Percentiles rank a stretch among this genome's conserved stretches.
phyloP scores from a whole-genome alignment of 108 stramenopile species.

The Pinguiococcus pyrenoidosus region DNA sequence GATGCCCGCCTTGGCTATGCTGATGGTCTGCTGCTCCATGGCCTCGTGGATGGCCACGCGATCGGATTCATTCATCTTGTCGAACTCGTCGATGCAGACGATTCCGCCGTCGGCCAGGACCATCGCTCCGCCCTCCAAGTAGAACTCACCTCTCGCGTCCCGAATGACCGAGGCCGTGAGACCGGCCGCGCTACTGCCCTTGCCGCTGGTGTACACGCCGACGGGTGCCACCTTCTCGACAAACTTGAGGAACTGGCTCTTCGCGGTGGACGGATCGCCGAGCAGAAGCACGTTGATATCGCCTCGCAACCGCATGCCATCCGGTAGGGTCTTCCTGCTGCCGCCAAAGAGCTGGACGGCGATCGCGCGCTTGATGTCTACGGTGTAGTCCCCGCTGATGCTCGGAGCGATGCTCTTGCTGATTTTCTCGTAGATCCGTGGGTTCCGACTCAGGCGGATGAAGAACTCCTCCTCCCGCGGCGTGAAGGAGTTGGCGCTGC shows the following conservation, averaged over 20 bases:
- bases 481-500: constrained; percentile 52
- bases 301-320: constrained; percentile 84
- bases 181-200: constrained; percentile 91
- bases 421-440: constrained; percentile 79
- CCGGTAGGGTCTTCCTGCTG: constrained; percentile 69
- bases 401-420: constrained; percentile 70
- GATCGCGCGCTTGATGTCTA: constrained; percentile 92
- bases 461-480: constrained; percentile 91
- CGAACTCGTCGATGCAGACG: constrained; percentile 97
- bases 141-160: constrained; percentile 76
- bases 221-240: constrained; percentile 73
- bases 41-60: constrained; percentile 98
- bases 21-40: constrained; percentile 99
- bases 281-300: constrained; percentile 94
- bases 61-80: constrained; percentile 89
- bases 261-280: constrained; percentile 95
- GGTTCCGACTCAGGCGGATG: constrained; percentile 46
- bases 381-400: constrained; percentile 86
- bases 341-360: constrained; percentile 82
- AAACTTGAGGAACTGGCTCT: constrained; percentile 90
- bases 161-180: constrained; percentile 67
- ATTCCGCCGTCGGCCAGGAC: constrained; percentile 98
- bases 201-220: constrained; percentile 96
- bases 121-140: constrained; percentile 98
- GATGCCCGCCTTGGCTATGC: constrained; percentile 96